Conservation (phyloP, 805 yeast genomes). For the Lipomyces chichibuensis region DNA sequence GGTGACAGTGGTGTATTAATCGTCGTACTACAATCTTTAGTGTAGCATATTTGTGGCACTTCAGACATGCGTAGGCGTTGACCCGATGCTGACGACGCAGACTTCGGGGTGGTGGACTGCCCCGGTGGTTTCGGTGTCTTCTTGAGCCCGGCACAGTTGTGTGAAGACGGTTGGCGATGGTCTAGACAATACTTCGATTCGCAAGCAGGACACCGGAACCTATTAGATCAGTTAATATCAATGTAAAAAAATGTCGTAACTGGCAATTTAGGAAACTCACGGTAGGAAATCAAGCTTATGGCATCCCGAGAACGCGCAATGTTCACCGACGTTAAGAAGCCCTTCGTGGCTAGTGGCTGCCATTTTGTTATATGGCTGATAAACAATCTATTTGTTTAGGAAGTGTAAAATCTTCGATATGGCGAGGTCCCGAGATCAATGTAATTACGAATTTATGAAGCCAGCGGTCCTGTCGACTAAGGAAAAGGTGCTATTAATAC, state of each 20-base stretch:
- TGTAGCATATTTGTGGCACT: constrained; percentile 34
- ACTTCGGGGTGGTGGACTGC: background rate
- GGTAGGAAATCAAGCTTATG: constrained; percentile 62
- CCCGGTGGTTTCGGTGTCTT: background rate
- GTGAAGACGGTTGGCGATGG: constrained; percentile 51
- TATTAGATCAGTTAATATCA: background rate
- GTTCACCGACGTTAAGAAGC: constrained; percentile 60
- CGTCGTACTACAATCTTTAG: constrained; percentile 11
- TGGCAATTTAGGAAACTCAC: constrained; percentile 3
- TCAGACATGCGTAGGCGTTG: constrained; percentile 42
- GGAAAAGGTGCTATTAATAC: background rate
- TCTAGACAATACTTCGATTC: constrained; percentile 53
- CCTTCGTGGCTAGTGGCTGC: constrained; percentile 35
- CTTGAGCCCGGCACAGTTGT: constrained; percentile 39
- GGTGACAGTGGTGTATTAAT: constrained; percentile 47
- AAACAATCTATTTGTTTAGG: background rate
- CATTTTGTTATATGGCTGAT: constrained; percentile 5
- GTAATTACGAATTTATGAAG: background rate
- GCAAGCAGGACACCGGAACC: constrained; percentile 56
- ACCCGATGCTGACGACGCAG: background rate
- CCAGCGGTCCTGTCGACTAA: background rate
- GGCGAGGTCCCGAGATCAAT: background rate
- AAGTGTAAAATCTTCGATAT: background rate
- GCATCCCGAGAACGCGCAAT: constrained; percentile 53
- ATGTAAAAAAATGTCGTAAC: background rate